Percentiles rank a stretch among this genome's conserved stretches.
These are phyloP conservation scores for Porphyra umbilicalis DNA, from an alignment of 31 red algal species.

Conservation along the genomic window DNA sequence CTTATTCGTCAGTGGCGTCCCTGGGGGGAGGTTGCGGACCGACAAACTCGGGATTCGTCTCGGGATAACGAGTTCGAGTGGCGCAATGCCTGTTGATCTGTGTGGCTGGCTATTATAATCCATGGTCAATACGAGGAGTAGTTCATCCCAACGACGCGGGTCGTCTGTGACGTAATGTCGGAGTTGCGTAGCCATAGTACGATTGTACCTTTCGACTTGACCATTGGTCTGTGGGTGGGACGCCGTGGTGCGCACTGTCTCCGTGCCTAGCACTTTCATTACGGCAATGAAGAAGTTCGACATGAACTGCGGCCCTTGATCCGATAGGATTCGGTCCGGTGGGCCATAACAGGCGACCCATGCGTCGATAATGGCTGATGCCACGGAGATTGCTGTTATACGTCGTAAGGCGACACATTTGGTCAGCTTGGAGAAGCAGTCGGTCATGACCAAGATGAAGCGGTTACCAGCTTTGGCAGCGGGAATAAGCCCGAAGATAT, in stretches of 20 bases:
- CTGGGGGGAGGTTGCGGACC: no score
- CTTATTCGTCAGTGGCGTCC: background rate
- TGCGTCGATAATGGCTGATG: no score
- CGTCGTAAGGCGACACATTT: no score
- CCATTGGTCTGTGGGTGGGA: constrained; percentile 15
- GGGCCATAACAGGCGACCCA: background rate
- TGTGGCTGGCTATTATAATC: background rate
- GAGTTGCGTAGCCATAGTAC: no score
- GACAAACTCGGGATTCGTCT: background rate
- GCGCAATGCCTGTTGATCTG: background rate
- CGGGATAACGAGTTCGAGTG: background rate
- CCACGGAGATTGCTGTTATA: no score
- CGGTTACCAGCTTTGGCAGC: no score
- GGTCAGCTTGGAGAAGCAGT: no score
- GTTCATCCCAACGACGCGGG: no score
- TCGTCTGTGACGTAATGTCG: no score
- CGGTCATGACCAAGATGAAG: no score
- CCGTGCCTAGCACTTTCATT: background rate
- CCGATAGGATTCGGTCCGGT: background rate
- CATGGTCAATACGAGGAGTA: no score
- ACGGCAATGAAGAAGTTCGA: constrained; percentile 15
- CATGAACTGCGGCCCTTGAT: constrained; percentile 4
- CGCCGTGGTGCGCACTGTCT: constrained; percentile 8
- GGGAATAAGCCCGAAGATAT: background rate
- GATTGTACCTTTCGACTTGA: no score